Evolutionary conservation across 2,329 filamentous ascomycete genomes (phyloP), one percentile per base, ranked within the genome.

Genomic region (Beauveria australis): DNA sequence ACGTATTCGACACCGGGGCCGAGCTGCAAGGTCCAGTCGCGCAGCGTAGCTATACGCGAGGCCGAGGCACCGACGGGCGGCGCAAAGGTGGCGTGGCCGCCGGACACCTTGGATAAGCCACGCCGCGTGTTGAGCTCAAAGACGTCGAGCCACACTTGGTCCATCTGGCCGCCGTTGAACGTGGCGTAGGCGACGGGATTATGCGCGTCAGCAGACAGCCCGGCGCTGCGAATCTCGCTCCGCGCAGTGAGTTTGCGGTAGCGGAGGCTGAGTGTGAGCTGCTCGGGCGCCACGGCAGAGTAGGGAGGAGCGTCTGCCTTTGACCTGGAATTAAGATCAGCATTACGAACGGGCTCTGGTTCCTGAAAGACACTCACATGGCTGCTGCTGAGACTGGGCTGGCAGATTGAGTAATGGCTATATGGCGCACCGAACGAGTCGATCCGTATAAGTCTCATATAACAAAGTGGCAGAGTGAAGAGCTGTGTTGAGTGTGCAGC

Each of bases 101-200:
- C 72, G 14, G 66, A 67, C 0, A 68, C 68, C 64, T 73, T 73
- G 62, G 67, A 69, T 61, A 68, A 66, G 19, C 66, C 64, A 16
- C 66, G 64, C 14, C 68, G 67, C 0, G 67, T 66, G 33, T 61
- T 53, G 26, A 71, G 56, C 48, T 71, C 68, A 57, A 74, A 74
- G 19, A 72, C 65, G 62, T 75, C 73, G 60, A 75, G 69, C 72
- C 73, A 74, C n/a, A 71, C 67, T 24, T 72, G 70, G 40, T 66
- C 56, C 10, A 68, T 66, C 48, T 69, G 69, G 5, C 65, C 67
- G 24, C 68, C 67, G 49, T 66, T 64, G 63, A 70, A 74, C 46
- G 69, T 67, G 18, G 72, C 70, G 22, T 71, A 72, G 28, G 68
- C 71, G 18, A 66, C 51, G 46, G 63, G 58, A 19, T 60, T 26